A percentile compares a stretch with the other conserved stretches of the same genome.
Conservation (phyloP, 768 basidiomycete species). For the Auricularia sp. region DNA sequence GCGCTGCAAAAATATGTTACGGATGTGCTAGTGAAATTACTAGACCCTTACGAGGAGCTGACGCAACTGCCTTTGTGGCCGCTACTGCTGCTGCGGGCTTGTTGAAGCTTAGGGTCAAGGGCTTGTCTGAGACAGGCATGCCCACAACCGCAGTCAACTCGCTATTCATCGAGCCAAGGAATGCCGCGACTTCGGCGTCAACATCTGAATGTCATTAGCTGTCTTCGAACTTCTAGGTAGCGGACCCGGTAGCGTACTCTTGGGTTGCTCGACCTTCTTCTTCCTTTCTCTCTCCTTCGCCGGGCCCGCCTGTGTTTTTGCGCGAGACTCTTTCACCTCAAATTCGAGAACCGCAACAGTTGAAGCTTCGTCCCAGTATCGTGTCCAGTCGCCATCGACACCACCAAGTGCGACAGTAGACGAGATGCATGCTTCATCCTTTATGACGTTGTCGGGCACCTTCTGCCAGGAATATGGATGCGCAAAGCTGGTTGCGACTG, state of each 20-base stretch:
- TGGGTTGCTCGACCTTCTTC: constrained; percentile 22
- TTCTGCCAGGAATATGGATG: constrained; percentile 85
- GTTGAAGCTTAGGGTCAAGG: constrained; percentile 67
- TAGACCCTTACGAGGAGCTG: constrained; percentile 24
- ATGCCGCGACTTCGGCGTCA: constrained; percentile 23
- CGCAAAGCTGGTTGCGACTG: constrained; percentile 87
- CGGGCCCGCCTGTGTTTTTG: constrained; percentile 21
- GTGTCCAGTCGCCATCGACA: constrained; percentile 60
- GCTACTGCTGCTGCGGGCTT: constrained; percentile 23
- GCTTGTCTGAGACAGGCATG: constrained; percentile 68
- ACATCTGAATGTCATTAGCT: constrained; percentile 15
- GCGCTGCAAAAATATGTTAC: neutral
- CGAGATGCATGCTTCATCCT: constrained; percentile 66
- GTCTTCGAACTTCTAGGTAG: neutral
- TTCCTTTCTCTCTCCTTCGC: constrained; percentile 10
- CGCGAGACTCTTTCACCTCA: constrained; percentile 51
- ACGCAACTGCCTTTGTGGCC: constrained; percentile 17
- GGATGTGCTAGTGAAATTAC: neutral
- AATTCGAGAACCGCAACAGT: constrained; percentile 68
- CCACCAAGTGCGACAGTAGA: constrained; percentile 64
- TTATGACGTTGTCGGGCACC: constrained; percentile 58
- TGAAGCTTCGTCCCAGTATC: constrained; percentile 89
- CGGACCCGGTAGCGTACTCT: constrained; percentile 16
- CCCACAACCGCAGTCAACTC: constrained; percentile 37
- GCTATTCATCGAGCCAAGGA: constrained; percentile 2